Conservation (phyloP, 2,329 filamentous ascomycete genomes). For the Dactylellina leptospora region DNA sequence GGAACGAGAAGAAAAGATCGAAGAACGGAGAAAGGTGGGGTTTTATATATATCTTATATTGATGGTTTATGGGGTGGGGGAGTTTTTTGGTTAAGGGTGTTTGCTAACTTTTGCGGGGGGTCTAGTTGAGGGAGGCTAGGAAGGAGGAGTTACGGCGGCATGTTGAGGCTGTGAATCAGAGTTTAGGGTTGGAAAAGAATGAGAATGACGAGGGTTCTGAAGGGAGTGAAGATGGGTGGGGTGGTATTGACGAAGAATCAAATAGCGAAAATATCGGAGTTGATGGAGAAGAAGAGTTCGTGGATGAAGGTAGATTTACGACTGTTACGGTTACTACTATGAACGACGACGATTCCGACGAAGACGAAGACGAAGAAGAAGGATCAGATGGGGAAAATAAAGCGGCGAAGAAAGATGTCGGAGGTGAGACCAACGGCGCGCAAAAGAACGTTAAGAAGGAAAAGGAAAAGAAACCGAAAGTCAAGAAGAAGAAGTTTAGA, state of each 20-base stretch:
- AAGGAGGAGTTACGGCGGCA: slow-evolving; percentile 83
- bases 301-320: slow-evolving; percentile 95
- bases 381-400: slow-evolving; percentile 57
- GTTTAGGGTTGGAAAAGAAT: slow-evolving; percentile 63
- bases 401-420: slow-evolving; percentile 55
- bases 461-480: slow-evolving; percentile 69
- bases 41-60: background rate
- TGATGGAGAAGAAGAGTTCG: slow-evolving; percentile 89
- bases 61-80: background rate
- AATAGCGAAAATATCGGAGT: slow-evolving; percentile 65
- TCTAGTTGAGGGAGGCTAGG: slow-evolving; percentile 81
- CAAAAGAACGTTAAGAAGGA: too few species aligned
- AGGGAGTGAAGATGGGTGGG: slow-evolving; percentile 73
- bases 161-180: slow-evolving; percentile 76
- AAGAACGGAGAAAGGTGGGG: slow-evolving; percentile 78
- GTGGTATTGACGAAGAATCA: slow-evolving; percentile 67
- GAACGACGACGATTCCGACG: slow-evolving; percentile 67
- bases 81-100: background rate
- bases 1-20: slow-evolving; percentile 78
- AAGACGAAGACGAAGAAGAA: slow-evolving; percentile 59
- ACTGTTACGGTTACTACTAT: slow-evolving; percentile 94
- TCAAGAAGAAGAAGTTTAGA: slow-evolving; percentile 88
- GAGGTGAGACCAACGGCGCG: too few species aligned
- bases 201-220: slow-evolving; percentile 63
- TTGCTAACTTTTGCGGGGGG: background rate